These are phyloP conservation scores for Plantago coronopus DNA, from an alignment of 305 asterid species.

Conservation along the genomic window DNA sequence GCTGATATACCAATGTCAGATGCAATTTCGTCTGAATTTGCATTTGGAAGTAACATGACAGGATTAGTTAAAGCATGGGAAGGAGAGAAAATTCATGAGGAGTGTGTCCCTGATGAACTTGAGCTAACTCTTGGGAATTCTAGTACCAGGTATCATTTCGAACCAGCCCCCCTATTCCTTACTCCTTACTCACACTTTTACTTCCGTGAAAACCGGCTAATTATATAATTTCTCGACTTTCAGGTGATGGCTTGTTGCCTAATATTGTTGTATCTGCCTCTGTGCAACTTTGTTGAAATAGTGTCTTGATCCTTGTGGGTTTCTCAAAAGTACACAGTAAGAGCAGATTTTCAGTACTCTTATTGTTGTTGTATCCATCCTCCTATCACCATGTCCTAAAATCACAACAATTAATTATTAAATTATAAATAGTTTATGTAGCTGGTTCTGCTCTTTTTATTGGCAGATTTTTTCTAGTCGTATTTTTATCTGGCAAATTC, in stretches of 20 bases:
- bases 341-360: slow-evolving; percentile 11
- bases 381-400: background rate
- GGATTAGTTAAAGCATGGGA: slow-evolving; percentile 96
- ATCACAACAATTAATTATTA: slow-evolving; percentile 13
- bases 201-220: background rate
- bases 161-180: background rate
- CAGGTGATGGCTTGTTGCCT: slow-evolving; percentile 23
- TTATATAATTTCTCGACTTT: slow-evolving; percentile 1
- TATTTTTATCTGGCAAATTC: slow-evolving; percentile 30
- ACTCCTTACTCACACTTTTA: too few species aligned
- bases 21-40: slow-evolving; percentile 81
- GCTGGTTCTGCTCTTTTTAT: slow-evolving; percentile 33
- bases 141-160: slow-evolving; percentile 54
- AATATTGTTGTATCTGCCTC: background rate
- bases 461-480: slow-evolving; percentile 32
- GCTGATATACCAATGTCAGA: slow-evolving; percentile 94
- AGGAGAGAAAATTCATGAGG: slow-evolving; percentile 96
- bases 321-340: background rate
- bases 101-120: slow-evolving; percentile 88
- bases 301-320: slow-evolving; percentile 16
- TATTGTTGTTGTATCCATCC: slow-evolving; percentile 1
- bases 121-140: slow-evolving; percentile 96
- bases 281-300: slow-evolving; percentile 9
- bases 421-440: slow-evolving; percentile 25
- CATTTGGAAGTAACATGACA: slow-evolving; percentile 62